A percentile compares a stretch with the other conserved stretches of the same genome.
These are phyloP conservation scores for Thyridium curvatum DNA, from an alignment of 2,329 filamentous ascomycete genomes.

Conservation along the genomic window DNA sequence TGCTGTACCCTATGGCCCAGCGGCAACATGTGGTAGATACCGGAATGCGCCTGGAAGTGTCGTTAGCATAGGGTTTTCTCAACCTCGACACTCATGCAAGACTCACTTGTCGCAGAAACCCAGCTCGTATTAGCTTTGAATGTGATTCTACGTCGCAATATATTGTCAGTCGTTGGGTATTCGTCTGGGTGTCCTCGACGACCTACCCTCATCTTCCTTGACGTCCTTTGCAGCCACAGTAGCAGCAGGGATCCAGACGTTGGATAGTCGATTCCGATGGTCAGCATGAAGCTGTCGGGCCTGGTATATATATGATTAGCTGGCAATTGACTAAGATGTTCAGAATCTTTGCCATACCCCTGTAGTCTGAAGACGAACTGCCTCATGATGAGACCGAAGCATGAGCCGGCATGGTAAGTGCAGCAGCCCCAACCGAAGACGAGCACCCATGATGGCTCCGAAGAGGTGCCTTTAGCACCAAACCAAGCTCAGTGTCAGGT, in stretches of 20 bases:
- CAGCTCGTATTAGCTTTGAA: conserved; percentile 61
- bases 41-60: conserved; percentile 64
- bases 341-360: no score
- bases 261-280: conserved; percentile 50
- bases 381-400: no score
- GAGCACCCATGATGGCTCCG: no score
- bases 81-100: not conserved
- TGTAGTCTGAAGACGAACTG: no score
- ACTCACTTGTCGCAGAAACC: conserved; percentile 65
- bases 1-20: conserved; percentile 80
- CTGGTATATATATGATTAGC: conserved; percentile 1
- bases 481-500: no score
- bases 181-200: no score
- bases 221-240: conserved; percentile 45
- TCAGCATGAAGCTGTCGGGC: conserved; percentile 11
- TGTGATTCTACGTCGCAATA: conserved; percentile 50
- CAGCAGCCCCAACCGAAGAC: no score
- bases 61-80: conserved; percentile 1
- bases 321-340: no score
- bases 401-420: no score
- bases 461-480: no score
- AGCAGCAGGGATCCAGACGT: conserved; percentile 73
- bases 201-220: conserved; percentile 45
- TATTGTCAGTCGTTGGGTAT: no score
- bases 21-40: conserved; percentile 88